These are phyloP conservation scores for Poteriospumella lacustris DNA, from an alignment of 108 stramenopile species.

Conservation along the genomic window DNA sequence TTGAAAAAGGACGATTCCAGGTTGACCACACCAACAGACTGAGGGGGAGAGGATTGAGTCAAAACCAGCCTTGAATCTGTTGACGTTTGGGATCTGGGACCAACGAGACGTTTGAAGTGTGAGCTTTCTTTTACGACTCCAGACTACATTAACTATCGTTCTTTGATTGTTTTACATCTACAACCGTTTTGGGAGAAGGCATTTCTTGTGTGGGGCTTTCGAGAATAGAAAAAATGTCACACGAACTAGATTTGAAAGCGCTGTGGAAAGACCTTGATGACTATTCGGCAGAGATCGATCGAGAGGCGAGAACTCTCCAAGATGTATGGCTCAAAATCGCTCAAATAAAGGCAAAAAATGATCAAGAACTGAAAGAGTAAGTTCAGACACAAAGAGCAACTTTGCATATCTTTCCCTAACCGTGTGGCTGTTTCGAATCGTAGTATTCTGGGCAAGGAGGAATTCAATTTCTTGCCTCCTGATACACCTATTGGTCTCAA, in stretches of 20 bases:
- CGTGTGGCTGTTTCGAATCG: background rate
- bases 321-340: conserved; percentile 28
- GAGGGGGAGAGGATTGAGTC: no score
- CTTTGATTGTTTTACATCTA: no score
- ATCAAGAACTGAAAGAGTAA: conserved; percentile 10
- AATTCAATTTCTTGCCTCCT: conserved; percentile 31
- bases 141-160: no score
- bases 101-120: no score
- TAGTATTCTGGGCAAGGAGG: background rate
- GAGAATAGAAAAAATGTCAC: background rate
- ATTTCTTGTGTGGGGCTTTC: no score
- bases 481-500: conserved; percentile 36
- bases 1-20: no score
- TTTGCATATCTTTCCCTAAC: background rate
- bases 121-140: no score
- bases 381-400: background rate
- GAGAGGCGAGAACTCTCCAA: conserved; percentile 11
- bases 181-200: no score
- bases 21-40: no score
- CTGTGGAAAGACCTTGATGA: conserved; percentile 29
- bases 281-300: conserved; percentile 8
- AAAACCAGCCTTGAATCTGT: no score
- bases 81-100: no score
- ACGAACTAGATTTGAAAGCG: conserved; percentile 18
- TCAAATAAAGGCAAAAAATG: background rate